Base-by-base conservation (phyloP, 768 basidiomycete species). In the Termitomyces sp. region DNA sequence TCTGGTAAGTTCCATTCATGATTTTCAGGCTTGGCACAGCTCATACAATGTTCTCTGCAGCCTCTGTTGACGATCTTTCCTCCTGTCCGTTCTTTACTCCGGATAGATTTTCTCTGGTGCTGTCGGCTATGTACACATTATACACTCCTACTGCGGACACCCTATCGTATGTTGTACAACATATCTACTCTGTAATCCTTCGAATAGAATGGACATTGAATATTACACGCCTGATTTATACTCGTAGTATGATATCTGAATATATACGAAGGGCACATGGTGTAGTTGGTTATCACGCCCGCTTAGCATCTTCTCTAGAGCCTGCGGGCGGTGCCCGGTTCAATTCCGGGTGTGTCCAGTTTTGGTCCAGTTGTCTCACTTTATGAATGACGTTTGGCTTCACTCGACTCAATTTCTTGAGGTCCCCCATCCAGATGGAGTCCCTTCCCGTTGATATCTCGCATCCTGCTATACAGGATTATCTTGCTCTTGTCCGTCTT, bases 401-500 rank as follows among this genome's bases (percentile, higher is more conserved):
- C 17, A 20, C 36, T 17, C 29, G 42, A 37, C 38, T 7, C 25
- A 25, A 25, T 25, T 25, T 25, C 47, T 60, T 43, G 20, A 4
- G 15, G 3, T 43, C 40, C 32, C 55, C 59, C 36, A 51, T 42
- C 67, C 65, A 87, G 25, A 25, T 88, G 86, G 83, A 83, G 37
- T 66, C 76, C 1, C 73, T 88, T 0, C 86, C 86, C 0, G 60
- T 88, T 14, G 87, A 89, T 72, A 76, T 79, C 38, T 76, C 76
- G 3, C 81, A 86, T 64, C 87, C 89, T 0, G 83, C 81, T 2
- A 80, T 91, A 10, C 79, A 79, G 43, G 85, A 91, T 2, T 89
- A 86, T 69, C 76, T 91, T 45, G 73, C 86, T 2, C 86, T 92
- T 10, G 76, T 88, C 8, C 75, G 90, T 51, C 81, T 97, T 4